Evolutionary conservation across 2,329 filamentous ascomycete genomes (phyloP).

Genomic region (Geoglossum cookeanum): DNA sequence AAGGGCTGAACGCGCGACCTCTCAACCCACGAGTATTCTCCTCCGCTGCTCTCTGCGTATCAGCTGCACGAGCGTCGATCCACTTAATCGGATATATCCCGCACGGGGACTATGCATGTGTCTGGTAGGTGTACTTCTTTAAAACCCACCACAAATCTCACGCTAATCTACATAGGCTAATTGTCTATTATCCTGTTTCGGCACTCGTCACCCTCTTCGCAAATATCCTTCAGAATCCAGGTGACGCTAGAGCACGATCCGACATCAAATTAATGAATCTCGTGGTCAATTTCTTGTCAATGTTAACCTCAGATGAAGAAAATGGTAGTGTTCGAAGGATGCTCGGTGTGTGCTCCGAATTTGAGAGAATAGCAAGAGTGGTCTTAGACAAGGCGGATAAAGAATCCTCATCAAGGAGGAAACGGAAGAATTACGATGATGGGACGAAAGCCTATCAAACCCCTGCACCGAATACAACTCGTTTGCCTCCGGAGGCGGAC

Average conservation of each 20-base stretch:
- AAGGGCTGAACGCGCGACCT: conserved; percentile 76
- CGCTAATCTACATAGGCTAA: conserved; percentile 39
- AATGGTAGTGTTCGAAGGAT: conserved; percentile 86
- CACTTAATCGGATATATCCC: conserved; percentile 91
- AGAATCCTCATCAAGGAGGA: conserved; percentile 59
- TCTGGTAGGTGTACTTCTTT: conserved; percentile 49
- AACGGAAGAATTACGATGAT: conserved; percentile 57
- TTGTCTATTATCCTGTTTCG: conserved; percentile 91
- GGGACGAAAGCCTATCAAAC: conserved; percentile 15
- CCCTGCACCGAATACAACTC: conserved; percentile 5
- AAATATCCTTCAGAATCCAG: conserved; percentile 87
- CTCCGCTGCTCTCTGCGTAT: conserved; percentile 79
- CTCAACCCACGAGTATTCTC: conserved; percentile 89
- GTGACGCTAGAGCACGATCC: conserved; percentile 70
- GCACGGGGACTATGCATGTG: conserved; percentile 82
- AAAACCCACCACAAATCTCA: conserved; percentile 7
- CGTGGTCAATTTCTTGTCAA: conserved; percentile 80
- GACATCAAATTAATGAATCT: conserved; percentile 83
- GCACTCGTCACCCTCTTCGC: conserved; percentile 88
- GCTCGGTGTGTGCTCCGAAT: conserved; percentile 87
- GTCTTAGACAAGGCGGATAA: conserved; percentile 84
- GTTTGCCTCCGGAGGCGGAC: background rate
- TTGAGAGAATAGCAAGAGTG: conserved; percentile 79
- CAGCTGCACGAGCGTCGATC: conserved; percentile 81
- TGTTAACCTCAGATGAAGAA: conserved; percentile 72